These are phyloP conservation scores for Sungouiella thailandica DNA, from an alignment of 805 yeast genomes.

Conservation along the genomic window DNA sequence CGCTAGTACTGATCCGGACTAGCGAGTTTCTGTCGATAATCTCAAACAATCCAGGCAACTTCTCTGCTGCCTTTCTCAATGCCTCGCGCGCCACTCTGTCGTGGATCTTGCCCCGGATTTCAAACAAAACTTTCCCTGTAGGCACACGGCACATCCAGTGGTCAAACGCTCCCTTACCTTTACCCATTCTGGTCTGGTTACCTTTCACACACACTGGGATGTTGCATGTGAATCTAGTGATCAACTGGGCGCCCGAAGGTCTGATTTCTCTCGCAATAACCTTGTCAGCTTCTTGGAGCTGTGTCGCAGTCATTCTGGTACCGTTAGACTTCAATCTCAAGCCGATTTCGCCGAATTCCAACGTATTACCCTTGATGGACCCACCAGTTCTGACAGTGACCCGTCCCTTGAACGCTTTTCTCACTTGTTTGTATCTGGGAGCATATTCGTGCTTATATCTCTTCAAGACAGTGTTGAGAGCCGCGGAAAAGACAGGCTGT, in stretches of 20 bases:
- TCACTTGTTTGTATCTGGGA: slow-evolving; percentile 64
- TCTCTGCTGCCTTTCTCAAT: slow-evolving; percentile 81
- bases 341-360: slow-evolving; percentile 81
- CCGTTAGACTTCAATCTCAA: slow-evolving; percentile 88
- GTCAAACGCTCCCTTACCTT: slow-evolving; percentile 96
- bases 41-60: slow-evolving; percentile 90
- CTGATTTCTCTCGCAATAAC: slow-evolving; percentile 80
- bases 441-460: slow-evolving; percentile 66
- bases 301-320: slow-evolving; percentile 76
- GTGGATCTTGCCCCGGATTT: slow-evolving; percentile 76
- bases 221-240: slow-evolving; percentile 78
- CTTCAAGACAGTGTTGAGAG: slow-evolving; percentile 6
- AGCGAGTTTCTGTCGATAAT: slow-evolving; percentile 61
- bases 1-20: slow-evolving; percentile 67
- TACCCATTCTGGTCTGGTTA: slow-evolving; percentile 99
- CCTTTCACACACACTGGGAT: slow-evolving; percentile 94
- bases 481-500: not conserved
- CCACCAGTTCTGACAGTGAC: slow-evolving; percentile 95
- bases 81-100: slow-evolving; percentile 89
- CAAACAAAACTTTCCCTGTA: slow-evolving; percentile 89
- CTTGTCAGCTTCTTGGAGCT: slow-evolving; percentile 85
- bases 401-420: slow-evolving; percentile 88
- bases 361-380: slow-evolving; percentile 78
- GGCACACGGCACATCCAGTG: slow-evolving; percentile 97
- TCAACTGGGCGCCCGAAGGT: slow-evolving; percentile 67